Evolutionary conservation across 78 protist species (phyloP).

Genomic region (Dictyostelium purpureum): DNA sequence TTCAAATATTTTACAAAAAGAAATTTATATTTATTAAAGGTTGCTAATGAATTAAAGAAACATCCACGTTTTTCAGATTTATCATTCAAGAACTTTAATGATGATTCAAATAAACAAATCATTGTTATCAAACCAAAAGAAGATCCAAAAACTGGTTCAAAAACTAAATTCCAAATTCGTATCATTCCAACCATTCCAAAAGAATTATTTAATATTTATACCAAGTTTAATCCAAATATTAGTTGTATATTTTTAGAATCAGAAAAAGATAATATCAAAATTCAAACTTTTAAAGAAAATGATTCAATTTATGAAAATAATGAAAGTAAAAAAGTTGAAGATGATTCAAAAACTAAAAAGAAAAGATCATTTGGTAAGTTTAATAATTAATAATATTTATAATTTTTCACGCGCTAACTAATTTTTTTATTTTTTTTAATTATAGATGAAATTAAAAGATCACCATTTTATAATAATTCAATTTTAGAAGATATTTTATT

Average conservation of each 20-base stretch:
- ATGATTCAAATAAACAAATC: conserved; percentile 74
- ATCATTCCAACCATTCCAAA: conserved; percentile 22
- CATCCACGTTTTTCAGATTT: conserved; percentile 25
- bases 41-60: background rate
- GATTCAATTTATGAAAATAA: background rate
- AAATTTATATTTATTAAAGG: conserved; percentile 40
- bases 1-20: conserved; percentile 67
- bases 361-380: conserved; percentile 30
- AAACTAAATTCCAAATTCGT: conserved; percentile 49
- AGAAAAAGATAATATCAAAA: background rate
- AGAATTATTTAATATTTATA: background rate
- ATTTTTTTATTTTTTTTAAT: background rate
- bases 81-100: conserved; percentile 5
- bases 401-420: too few species aligned
- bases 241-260: conserved; percentile 19
- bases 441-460: conserved; percentile 11
- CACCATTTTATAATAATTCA: conserved; percentile 71
- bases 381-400: background rate
- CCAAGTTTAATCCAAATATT: conserved; percentile 43
- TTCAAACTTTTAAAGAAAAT: conserved; percentile 39
- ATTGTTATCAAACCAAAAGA: conserved; percentile 35
- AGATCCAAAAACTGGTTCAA: conserved; percentile 62
- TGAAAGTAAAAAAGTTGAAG: background rate
- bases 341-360: background rate
- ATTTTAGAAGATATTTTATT: conserved; percentile 51